Conservation (phyloP, 169 alveolate species). For the Theileria equi region DNA sequence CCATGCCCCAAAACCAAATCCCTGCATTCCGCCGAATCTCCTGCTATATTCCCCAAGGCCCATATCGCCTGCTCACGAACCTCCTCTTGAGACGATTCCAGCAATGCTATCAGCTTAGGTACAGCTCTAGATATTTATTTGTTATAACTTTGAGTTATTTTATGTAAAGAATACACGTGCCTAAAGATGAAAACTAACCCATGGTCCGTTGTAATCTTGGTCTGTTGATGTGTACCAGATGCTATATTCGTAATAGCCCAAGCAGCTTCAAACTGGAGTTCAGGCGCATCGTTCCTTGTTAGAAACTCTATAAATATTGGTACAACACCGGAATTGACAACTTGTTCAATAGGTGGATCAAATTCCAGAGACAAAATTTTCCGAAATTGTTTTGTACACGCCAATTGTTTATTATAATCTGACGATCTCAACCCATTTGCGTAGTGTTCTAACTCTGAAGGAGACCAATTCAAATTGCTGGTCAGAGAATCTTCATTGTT, state of each 20-base stretch:
- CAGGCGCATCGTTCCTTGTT: constrained; percentile 83
- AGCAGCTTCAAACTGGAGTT: constrained; percentile 95
- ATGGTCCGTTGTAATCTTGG: constrained; percentile 84
- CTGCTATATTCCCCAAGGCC: constrained; percentile 98
- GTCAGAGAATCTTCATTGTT: constrained; percentile 60
- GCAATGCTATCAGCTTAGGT: constrained; percentile 81
- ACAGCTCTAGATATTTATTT: constrained; percentile 73
- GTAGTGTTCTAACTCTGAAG: constrained; percentile 65
- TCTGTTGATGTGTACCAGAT: constrained; percentile 92
- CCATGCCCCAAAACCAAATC: constrained; percentile 86
- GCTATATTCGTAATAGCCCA: constrained; percentile 96
- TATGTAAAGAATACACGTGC: background rate
- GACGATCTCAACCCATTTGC: constrained; percentile 75
- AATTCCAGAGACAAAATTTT: constrained; percentile 87
- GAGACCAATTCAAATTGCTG: constrained; percentile 52
- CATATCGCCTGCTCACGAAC: constrained; percentile 97
- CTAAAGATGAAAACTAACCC: constrained; percentile 56
- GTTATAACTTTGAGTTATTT: background rate
- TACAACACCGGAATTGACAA: constrained; percentile 92
- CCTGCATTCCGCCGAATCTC: constrained; percentile 93
- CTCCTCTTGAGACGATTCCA: constrained; percentile 87
- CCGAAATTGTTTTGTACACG: constrained; percentile 86
- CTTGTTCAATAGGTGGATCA: constrained; percentile 92
- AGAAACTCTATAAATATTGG: constrained; percentile 89
- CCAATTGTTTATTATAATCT: constrained; percentile 78